A percentile compares a stretch with the other conserved stretches of the same genome.
Evolutionary conservation across 768 basidiomycete genomes (phyloP).

Genomic region (Trichaptum fuscoviolaceum): DNA sequence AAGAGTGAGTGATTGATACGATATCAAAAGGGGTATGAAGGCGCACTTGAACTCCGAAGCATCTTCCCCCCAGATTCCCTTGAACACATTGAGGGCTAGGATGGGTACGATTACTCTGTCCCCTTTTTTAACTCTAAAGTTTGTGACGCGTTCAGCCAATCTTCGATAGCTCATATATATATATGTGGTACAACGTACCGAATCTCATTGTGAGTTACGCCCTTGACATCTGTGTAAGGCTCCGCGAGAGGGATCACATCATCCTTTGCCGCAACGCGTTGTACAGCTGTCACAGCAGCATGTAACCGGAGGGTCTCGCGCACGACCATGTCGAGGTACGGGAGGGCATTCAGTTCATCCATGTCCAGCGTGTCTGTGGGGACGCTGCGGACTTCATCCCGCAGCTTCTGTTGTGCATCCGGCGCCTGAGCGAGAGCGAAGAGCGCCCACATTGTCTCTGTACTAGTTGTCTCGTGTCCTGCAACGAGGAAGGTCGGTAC

Average conservation of each 20-base stretch:
- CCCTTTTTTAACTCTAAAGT: conserved; percentile 21
- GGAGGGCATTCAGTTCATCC: conserved; percentile 26
- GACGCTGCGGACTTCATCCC: conserved; percentile 26
- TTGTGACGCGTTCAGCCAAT: neutral
- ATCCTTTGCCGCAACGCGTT: conserved; percentile 15
- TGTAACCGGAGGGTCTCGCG: conserved; percentile 18
- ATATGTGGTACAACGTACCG: conserved; percentile 3
- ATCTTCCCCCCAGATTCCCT: conserved; percentile 26
- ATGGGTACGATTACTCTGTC: conserved; percentile 26
- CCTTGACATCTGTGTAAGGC: conserved; percentile 17
- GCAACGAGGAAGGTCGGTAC: conserved; percentile 16
- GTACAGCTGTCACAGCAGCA: conserved; percentile 13
- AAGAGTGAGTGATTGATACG: neutral
- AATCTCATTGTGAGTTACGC: conserved; percentile 6
- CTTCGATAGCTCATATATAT: too few species aligned
- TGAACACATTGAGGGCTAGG: conserved; percentile 20
- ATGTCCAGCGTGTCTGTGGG: conserved; percentile 19
- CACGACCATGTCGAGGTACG: conserved; percentile 26
- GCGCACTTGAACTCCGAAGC: conserved; percentile 25
- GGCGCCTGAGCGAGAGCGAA: conserved; percentile 26
- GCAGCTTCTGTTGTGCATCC: conserved; percentile 28
- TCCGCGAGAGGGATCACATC: conserved; percentile 18
- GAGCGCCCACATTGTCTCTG: conserved; percentile 24
- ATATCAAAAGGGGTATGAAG: neutral
- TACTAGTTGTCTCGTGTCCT: conserved; percentile 18